These are phyloP conservation scores for Russula compacta DNA, from an alignment of 768 basidiomycete genomes.

Conservation along the genomic window DNA sequence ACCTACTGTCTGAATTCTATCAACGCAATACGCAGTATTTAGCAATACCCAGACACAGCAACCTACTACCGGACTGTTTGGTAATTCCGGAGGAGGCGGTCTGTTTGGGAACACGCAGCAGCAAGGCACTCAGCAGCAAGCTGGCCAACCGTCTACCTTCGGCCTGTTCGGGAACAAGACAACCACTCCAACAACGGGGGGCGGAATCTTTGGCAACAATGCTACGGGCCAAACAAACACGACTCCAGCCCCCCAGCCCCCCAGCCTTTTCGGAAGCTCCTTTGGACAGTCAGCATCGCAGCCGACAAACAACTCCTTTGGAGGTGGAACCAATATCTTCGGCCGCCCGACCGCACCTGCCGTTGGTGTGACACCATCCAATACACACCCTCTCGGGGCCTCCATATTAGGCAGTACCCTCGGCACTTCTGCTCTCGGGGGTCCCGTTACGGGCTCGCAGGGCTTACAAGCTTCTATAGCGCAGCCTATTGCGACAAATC, in stretches of 20 bases:
- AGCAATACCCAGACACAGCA: conserved; percentile 20
- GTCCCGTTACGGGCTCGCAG: conserved; percentile 30
- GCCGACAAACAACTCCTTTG: conserved; percentile 22
- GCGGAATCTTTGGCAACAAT: conserved; percentile 36
- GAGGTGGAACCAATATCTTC: conserved; percentile 22
- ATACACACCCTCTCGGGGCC: conserved; percentile 5
- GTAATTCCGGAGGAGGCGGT: conserved; percentile 7
- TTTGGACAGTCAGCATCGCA: conserved; percentile 36
- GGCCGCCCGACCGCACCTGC: conserved; percentile 19
- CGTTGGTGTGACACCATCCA: not conserved
- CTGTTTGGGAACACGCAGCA: conserved; percentile 19
- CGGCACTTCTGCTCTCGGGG: conserved; percentile 36
- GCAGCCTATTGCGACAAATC: conserved; percentile 66
- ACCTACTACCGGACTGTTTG: conserved; percentile 18
- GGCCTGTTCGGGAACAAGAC: conserved; percentile 30
- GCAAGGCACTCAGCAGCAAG: conserved; percentile 15
- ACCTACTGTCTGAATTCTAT: not conserved
- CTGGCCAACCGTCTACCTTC: conserved; percentile 13
- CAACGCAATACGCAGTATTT: conserved; percentile 17
- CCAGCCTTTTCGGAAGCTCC: conserved; percentile 31
- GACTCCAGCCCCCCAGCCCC: not conserved
- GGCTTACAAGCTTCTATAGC: conserved; percentile 84
- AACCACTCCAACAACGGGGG: conserved; percentile 25
- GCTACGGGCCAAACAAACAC: conserved; percentile 21
- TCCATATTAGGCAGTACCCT: conserved; percentile 45